Percentiles rank a stretch among this genome's conserved stretches.
These are phyloP conservation scores for Thymus quinquecostatus DNA, from an alignment of 257 asterid genomes.

Conservation along the genomic window DNA sequence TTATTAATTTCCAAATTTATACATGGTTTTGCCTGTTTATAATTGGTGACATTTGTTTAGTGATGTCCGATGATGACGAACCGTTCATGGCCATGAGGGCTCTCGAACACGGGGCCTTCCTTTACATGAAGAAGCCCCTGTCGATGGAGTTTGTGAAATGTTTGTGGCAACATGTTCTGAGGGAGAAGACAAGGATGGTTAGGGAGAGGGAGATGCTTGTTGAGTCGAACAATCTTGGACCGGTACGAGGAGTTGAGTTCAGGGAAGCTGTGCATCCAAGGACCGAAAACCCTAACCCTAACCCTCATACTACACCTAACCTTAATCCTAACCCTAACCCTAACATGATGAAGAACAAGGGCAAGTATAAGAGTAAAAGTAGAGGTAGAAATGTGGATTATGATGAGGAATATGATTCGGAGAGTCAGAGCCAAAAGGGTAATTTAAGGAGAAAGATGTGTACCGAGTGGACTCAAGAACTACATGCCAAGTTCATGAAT, in stretches of 20 bases:
- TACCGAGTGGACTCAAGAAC: slow-evolving; percentile 50
- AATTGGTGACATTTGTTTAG: slow-evolving; percentile 12
- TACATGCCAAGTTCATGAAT: slow-evolving; percentile 49
- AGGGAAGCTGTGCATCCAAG: neutral
- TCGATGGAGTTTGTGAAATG: slow-evolving; percentile 35
- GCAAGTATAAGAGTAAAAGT: slow-evolving; percentile 27
- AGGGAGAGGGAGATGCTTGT: slow-evolving; percentile 27
- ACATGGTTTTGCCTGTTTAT: no score
- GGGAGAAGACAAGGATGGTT: slow-evolving; percentile 37
- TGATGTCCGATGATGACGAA: slow-evolving; percentile 43
- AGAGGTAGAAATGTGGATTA: neutral
- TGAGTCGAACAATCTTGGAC: slow-evolving; percentile 1
- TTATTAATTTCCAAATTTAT: no score
- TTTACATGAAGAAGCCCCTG: slow-evolving; percentile 42
- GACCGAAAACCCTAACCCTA: slow-evolving; percentile 28
- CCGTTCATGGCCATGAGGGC: slow-evolving; percentile 44
- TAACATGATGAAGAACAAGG: slow-evolving; percentile 20
- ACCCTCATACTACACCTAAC: neutral
- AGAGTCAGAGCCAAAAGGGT: neutral
- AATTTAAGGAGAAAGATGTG: slow-evolving; percentile 45
- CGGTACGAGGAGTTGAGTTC: slow-evolving; percentile 16
- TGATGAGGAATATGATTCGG: slow-evolving; percentile 8
- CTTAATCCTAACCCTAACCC: slow-evolving; percentile 20
- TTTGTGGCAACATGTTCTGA: slow-evolving; percentile 56
- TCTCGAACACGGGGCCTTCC: slow-evolving; percentile 46